Evolutionary conservation across 2,329 filamentous ascomycete genomes (phyloP).

Genomic region (Fusarium sp.): DNA sequence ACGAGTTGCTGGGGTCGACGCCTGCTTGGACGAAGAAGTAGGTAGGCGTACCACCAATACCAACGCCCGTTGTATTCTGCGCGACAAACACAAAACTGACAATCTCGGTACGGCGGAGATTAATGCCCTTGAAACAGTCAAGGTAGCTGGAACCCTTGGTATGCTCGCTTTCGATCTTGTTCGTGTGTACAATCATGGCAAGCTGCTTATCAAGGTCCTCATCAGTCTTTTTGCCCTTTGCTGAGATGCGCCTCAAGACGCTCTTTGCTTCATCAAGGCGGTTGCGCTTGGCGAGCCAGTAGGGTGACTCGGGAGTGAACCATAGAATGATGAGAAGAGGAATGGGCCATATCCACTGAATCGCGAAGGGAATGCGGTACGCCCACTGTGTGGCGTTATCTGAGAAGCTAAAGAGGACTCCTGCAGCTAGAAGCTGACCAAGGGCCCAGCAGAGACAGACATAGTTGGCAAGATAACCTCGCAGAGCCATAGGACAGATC

Average conservation of each 20-base stretch:
- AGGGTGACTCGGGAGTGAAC: conserved; percentile 55
- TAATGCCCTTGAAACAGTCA: conserved; percentile 64
- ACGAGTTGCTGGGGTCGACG: conserved; percentile 56
- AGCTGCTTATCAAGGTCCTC: conserved; percentile 56
- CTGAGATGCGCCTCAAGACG: conserved; percentile 52
- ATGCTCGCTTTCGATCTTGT: conserved; percentile 60
- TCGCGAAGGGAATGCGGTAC: conserved; percentile 55
- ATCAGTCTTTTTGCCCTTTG: conserved; percentile 55
- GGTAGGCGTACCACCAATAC: conserved; percentile 61
- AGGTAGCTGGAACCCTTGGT: conserved; percentile 57
- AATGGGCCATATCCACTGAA: conserved; percentile 57
- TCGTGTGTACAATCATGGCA: conserved; percentile 78
- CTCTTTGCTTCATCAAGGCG: conserved; percentile 49
- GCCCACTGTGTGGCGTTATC: conserved; percentile 51
- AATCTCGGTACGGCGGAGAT: conserved; percentile 64
- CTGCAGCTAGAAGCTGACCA: conserved; percentile 58
- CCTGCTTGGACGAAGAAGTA: conserved; percentile 65
- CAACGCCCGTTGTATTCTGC: conserved; percentile 58
- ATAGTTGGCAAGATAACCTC: conserved; percentile 59
- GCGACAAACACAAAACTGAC: conserved; percentile 59
- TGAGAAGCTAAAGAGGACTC: conserved; percentile 42
- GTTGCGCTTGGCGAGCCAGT: conserved; percentile 51
- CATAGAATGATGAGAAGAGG: conserved; percentile 49
- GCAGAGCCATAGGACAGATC: conserved; percentile 58
- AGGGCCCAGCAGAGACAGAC: conserved; percentile 62